A percentile compares a stretch with the other conserved stretches of the same genome.
Evolutionary conservation across 345 rosid species (phyloP).

Genomic region (Gossypioides kirkii): DNA sequence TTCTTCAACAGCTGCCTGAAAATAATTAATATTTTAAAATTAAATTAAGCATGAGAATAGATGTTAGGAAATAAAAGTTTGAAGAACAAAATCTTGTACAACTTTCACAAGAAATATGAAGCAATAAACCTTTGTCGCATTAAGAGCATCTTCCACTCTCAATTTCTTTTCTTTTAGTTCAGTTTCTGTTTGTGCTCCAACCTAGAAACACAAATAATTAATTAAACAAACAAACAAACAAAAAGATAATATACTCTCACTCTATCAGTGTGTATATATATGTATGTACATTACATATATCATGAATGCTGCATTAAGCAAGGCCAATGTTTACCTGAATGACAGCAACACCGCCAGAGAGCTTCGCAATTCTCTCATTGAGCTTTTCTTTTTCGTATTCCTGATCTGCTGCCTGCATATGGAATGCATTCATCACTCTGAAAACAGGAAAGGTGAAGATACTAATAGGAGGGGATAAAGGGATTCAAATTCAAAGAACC

Average conservation of each 20-base stretch:
- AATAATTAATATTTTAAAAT: not conserved
- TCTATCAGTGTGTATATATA: too few relatives aligned
- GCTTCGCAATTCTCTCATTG: slow-evolving; percentile 88
- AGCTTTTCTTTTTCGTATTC: slow-evolving; percentile 93
- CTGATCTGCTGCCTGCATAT: slow-evolving; percentile 68
- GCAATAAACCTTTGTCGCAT: slow-evolving; percentile 77
- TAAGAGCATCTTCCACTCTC: slow-evolving; percentile 98
- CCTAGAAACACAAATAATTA: slow-evolving; percentile 30
- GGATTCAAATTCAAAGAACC: slow-evolving; percentile 20
- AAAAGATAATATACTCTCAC: not conserved
- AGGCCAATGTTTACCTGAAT: slow-evolving; percentile 45
- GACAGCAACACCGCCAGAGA: slow-evolving; percentile 82
- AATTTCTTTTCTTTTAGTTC: slow-evolving; percentile 92
- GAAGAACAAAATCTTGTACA: slow-evolving; percentile 1
- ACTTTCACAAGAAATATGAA: not conserved
- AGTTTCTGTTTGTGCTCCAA: slow-evolving; percentile 86
- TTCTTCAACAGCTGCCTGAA: slow-evolving; percentile 85
- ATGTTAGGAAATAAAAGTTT: not conserved
- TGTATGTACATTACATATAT: not conserved
- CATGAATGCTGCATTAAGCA: not conserved
- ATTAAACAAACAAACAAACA: not conserved
- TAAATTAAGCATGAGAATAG: not conserved
- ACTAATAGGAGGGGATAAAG: not conserved
- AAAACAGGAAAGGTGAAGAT: not conserved
- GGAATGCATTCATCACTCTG: not conserved